Evolutionary conservation across 768 basidiomycete species (phyloP).

Genomic region (Leccinum fibrillosum): DNA sequence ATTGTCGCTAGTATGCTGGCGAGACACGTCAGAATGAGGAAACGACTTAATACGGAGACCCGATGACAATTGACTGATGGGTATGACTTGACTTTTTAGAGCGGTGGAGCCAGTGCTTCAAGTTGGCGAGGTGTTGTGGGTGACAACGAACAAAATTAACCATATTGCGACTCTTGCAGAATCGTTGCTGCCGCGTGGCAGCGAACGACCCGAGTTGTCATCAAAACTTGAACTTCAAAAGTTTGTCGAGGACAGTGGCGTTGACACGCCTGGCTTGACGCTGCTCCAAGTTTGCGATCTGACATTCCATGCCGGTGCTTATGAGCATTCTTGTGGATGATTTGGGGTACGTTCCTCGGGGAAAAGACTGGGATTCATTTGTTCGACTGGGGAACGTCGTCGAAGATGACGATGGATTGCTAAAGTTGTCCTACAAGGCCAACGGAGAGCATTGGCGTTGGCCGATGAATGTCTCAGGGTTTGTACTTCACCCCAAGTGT

Average conservation of each 20-base stretch:
- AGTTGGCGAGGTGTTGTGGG: too few relatives aligned
- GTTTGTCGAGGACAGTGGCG: slow-evolving; percentile 34
- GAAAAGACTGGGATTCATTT: slow-evolving; percentile 37
- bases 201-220: slow-evolving; percentile 29
- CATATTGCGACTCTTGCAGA: slow-evolving; percentile 40
- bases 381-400: slow-evolving; percentile 39
- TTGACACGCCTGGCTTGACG: slow-evolving; percentile 24
- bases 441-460: slow-evolving; percentile 37
- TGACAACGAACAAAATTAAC: slow-evolving; percentile 26
- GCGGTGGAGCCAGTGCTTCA: too few relatives aligned
- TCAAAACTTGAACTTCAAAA: slow-evolving; percentile 24
- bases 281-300: slow-evolving; percentile 38
- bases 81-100: too few relatives aligned
- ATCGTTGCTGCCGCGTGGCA: slow-evolving; percentile 37
- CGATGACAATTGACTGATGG: too few relatives aligned
- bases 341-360: slow-evolving; percentile 40
- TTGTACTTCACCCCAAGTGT: slow-evolving; percentile 14
- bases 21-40: too few relatives aligned
- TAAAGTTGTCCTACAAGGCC: slow-evolving; percentile 23
- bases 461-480: slow-evolving; percentile 34
- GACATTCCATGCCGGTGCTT: slow-evolving; percentile 33
- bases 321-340: slow-evolving; percentile 45
- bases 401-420: slow-evolving; percentile 24
- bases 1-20: too few relatives aligned
- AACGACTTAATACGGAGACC: too few relatives aligned